Conservation (phyloP, 202 grass and related monocot genomes). For the Panicum hallii region DNA sequence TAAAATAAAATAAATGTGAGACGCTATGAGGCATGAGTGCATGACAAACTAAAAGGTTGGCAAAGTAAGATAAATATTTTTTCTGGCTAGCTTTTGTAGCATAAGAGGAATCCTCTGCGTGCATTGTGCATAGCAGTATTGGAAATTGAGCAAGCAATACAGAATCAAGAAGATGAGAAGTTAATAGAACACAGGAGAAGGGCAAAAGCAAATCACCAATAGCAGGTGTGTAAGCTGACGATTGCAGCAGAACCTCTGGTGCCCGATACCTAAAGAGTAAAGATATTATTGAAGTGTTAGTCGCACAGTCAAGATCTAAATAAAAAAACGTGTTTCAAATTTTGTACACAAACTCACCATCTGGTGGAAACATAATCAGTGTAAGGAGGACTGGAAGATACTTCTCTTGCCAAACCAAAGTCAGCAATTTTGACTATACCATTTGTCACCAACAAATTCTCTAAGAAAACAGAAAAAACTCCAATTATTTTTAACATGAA, state of each 20-base stretch:
- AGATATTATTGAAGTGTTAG: slow-evolving; percentile 2
- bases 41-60: not conserved
- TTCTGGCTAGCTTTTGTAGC: slow-evolving; percentile 9
- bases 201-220: slow-evolving; percentile 63
- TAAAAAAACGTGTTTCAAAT: slow-evolving; percentile 8
- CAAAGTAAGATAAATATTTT: not conserved
- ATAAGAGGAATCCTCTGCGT: not conserved
- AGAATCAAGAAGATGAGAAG: slow-evolving; percentile 22
- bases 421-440: slow-evolving; percentile 88
- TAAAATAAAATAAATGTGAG: not conserved
- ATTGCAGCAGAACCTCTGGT: slow-evolving; percentile 80
- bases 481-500: slow-evolving; percentile 29
- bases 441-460: slow-evolving; percentile 81
- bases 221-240: slow-evolving; percentile 77
- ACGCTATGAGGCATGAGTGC: not conserved
- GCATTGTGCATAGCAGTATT: not conserved
- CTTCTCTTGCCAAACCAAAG: slow-evolving; percentile 96
- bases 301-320: not conserved
- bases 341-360: slow-evolving; percentile 66
- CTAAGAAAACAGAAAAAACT: slow-evolving; percentile 41
- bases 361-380: slow-evolving; percentile 98
- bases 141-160: not conserved
- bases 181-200: slow-evolving; percentile 3
- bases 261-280: slow-evolving; percentile 77
- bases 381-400: slow-evolving; percentile 82